These are phyloP conservation scores for Malassezia japonica DNA, from an alignment of 1,284 basidiomycete genomes.

Conservation along the genomic window DNA sequence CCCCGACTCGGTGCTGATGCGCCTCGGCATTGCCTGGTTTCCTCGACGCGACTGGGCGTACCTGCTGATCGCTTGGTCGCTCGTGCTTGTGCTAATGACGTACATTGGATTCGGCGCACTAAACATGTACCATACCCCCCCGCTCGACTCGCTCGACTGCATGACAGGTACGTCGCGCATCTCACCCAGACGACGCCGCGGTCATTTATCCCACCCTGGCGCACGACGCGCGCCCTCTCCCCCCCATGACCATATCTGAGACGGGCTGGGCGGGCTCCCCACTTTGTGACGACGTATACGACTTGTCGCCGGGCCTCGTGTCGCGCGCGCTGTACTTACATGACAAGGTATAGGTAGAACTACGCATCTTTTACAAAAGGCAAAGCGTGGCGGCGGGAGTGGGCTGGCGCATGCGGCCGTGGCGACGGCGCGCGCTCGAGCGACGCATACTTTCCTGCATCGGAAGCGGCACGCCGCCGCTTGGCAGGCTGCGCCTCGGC, in stretches of 20 bases:
- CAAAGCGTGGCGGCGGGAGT: too few species aligned
- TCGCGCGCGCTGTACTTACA: slow-evolving; percentile 11
- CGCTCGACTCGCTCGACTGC: slow-evolving; percentile 11
- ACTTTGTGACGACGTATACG: slow-evolving; percentile 18
- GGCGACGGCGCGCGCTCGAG: too few species aligned
- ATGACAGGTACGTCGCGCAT: not conserved
- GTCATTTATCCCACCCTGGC: not conserved
- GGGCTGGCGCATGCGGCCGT: too few species aligned
- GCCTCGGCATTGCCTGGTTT: slow-evolving; percentile 22
- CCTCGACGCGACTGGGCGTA: slow-evolving; percentile 26
- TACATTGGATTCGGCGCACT: slow-evolving; percentile 17
- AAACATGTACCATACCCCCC: slow-evolving; percentile 16
- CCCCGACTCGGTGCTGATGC: slow-evolving; percentile 16
- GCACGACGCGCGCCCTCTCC: slow-evolving; percentile 1
- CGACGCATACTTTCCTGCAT: not conserved
- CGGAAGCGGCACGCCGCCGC: not conserved
- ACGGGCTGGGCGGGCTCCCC: slow-evolving; percentile 7
- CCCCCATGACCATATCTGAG: not conserved
- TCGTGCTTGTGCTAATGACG: slow-evolving; percentile 16
- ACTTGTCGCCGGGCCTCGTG: slow-evolving; percentile 17
- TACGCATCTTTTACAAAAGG: too few species aligned
- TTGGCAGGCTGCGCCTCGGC: not conserved
- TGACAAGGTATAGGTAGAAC: not conserved
- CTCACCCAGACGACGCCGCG: not conserved
- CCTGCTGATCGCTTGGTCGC: slow-evolving; percentile 20